Base-by-base conservation (phyloP, 495 filamentous ascomycete genomes). In the Neurospora intermedia region DNA sequence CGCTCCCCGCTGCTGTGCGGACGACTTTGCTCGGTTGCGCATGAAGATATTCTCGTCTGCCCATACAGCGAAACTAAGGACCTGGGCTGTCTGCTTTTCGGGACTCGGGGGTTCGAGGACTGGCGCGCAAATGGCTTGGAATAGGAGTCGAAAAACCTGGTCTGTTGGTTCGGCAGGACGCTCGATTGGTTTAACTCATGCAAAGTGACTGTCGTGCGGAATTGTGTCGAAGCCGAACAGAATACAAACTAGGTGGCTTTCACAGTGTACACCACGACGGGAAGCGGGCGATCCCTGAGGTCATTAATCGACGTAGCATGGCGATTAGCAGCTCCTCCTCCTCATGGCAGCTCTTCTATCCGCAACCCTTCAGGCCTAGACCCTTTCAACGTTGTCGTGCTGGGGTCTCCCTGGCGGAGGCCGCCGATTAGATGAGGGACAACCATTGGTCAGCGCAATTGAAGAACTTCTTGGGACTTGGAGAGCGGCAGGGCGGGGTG, bases 21-120 rank as follows among this genome's bases (percentile, higher is more conserved):
- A 72, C 72, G 77, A 69, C 75, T 62, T 76, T 69, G 73, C 74
- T 76, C 76, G 75, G 77, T 75, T 78, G 77, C 73, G 79, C 79
- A 80, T 80, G 71, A 77, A 80, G 75, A 73, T 70, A 39, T 69
- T 42, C 6, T 70, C 74, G 70, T 73, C 70, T 66, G 45, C 77
- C 77, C 78, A 78, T 80, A 76, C 72, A 75, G 72, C 72, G 74
- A 71, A 69, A 27, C 54, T 7, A 35, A 38, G 54, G 6, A 35
- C 7, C 27, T 9, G 15, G 27, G 54, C 35, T 66, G 54, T 18
- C 27, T 35, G 27, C 54, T 38, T 62, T 62, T 62, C 23, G 13
- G 31, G 2, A 31, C 23, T 18, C 0, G 15, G 48, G 15, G 54
- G 27, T 27, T 35, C 31, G 27, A 35, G 27, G 54, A 31, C 27